Conservation (phyloP, 495 filamentous ascomycete genomes). For the Penicillium psychrofluorescens region DNA sequence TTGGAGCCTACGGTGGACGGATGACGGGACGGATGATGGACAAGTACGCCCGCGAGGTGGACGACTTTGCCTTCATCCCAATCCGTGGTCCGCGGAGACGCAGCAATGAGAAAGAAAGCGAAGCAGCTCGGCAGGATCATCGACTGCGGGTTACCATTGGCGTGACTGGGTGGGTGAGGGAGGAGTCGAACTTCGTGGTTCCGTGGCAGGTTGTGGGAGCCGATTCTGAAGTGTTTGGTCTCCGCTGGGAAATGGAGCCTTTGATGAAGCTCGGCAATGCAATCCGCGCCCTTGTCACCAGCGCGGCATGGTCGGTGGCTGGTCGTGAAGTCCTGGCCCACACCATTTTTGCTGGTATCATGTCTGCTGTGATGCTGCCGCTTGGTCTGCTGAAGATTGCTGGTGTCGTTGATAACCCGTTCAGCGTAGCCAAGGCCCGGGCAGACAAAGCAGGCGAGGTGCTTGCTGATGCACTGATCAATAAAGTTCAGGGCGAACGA, state of each 20-base stretch:
- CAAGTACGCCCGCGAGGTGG: constrained; percentile 74
- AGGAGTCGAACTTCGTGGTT: constrained; percentile 58
- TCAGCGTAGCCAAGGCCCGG: constrained; percentile 71
- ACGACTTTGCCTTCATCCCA: constrained; percentile 84
- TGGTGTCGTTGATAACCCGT: constrained; percentile 82
- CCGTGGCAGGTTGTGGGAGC: constrained; percentile 71
- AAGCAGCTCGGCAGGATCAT: constrained; percentile 45
- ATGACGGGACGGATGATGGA: constrained; percentile 87
- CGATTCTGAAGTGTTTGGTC: constrained; percentile 69
- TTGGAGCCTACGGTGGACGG: constrained; percentile 81
- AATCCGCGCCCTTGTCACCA: constrained; percentile 66
- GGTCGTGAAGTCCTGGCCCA: constrained; percentile 69
- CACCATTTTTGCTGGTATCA: constrained; percentile 69
- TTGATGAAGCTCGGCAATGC: constrained; percentile 70
- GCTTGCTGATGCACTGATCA: constrained; percentile 82
- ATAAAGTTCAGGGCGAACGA: constrained; percentile 80
- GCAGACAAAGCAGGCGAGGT: constrained; percentile 82
- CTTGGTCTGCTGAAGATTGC: constrained; percentile 69
- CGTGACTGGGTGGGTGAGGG: constrained; percentile 74
- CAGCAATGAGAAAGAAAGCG: constrained; percentile 35
- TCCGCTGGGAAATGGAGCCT: constrained; percentile 77
- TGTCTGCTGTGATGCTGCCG: constrained; percentile 68
- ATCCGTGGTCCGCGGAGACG: constrained; percentile 41
- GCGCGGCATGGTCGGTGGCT: constrained; percentile 68
- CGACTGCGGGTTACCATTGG: constrained; percentile 76